Percentiles rank a stretch among this genome's conserved stretches.
Conservation (phyloP, 1,139 yeast genomes). For the Diutina rugosa region DNA sequence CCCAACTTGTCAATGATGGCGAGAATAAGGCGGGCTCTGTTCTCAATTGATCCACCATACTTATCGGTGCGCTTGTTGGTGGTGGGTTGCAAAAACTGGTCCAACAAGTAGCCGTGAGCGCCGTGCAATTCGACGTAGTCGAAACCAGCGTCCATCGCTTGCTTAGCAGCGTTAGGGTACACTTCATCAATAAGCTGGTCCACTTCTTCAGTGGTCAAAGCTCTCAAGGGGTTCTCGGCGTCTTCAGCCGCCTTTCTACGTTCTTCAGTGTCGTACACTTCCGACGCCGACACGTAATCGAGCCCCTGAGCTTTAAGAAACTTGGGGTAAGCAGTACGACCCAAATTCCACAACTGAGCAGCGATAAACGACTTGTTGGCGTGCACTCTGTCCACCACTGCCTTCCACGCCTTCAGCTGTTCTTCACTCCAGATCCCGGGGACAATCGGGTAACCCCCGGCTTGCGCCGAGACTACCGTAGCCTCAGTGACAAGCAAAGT, state of each 20-base stretch:
- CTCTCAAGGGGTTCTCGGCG: slow-evolving; percentile 20
- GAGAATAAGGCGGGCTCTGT: slow-evolving; percentile 17
- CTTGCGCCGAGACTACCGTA: slow-evolving; percentile 10
- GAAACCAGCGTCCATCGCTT: slow-evolving; percentile 17
- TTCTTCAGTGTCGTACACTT: slow-evolving; percentile 10
- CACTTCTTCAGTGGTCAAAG: slow-evolving; percentile 30
- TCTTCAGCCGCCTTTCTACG: slow-evolving; percentile 15
- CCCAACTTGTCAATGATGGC: slow-evolving; percentile 76
- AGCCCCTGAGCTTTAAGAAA: slow-evolving; percentile 15
- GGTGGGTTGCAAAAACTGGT: slow-evolving; percentile 21
- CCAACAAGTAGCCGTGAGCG: slow-evolving; percentile 17
- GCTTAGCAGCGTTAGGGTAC: slow-evolving; percentile 14
- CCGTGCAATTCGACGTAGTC: slow-evolving; percentile 25
- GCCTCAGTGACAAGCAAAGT: slow-evolving; percentile 22
- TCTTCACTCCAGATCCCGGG: slow-evolving; percentile 43
- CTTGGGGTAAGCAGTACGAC: neutral
- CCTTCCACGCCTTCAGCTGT: slow-evolving; percentile 40
- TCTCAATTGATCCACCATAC: slow-evolving; percentile 27
- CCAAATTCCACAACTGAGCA: slow-evolving; percentile 44
- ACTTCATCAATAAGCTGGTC: slow-evolving; percentile 12
- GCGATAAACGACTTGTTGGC: slow-evolving; percentile 23
- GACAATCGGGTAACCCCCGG: slow-evolving; percentile 27
- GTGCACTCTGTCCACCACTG: slow-evolving; percentile 37
- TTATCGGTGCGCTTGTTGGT: slow-evolving; percentile 24
- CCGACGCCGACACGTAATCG: slow-evolving; percentile 13